Evolutionary conservation across 1,139 yeast genomes (phyloP).

Genomic region (Debaryomyces fabryi): DNA sequence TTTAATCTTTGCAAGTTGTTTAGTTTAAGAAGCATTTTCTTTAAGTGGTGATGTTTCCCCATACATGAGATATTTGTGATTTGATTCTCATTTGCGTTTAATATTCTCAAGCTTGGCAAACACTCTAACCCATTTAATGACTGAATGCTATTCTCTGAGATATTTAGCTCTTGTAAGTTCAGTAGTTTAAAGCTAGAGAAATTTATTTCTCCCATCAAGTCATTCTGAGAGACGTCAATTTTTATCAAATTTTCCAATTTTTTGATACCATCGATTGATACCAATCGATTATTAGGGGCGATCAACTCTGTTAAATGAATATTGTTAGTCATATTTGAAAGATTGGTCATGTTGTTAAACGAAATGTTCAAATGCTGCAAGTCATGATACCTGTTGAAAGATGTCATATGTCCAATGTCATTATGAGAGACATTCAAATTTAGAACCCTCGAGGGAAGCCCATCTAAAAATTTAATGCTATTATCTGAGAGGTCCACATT

Average conservation of each 20-base stretch:
- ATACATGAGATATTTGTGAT: conserved; percentile 28
- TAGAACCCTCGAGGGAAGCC: conserved; percentile 45
- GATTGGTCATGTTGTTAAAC: conserved; percentile 37
- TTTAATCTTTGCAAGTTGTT: conserved; percentile 40
- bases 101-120: conserved; percentile 37
- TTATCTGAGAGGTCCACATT: conserved; percentile 46
- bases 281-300: conserved; percentile 35
- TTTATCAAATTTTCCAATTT: conserved; percentile 41
- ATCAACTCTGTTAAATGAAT: conserved; percentile 42
- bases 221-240: conserved; percentile 48
- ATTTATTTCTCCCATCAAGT: conserved; percentile 40
- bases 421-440: conserved; percentile 42
- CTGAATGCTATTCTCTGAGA: conserved; percentile 46
- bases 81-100: conserved; percentile 49
- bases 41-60: conserved; percentile 33
- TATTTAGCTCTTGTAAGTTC: conserved; percentile 46
- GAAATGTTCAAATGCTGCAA: conserved; percentile 48
- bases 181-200: conserved; percentile 37
- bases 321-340: conserved; percentile 34
- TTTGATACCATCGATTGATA: conserved; percentile 40
- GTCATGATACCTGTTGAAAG: conserved; percentile 42
- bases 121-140: conserved; percentile 38
- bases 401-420: conserved; percentile 42
- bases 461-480: conserved; percentile 47
- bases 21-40: conserved; percentile 46